These are phyloP conservation scores for Claviceps cyperi DNA, from an alignment of 2,329 filamentous ascomycete species.

Conservation along the genomic window DNA sequence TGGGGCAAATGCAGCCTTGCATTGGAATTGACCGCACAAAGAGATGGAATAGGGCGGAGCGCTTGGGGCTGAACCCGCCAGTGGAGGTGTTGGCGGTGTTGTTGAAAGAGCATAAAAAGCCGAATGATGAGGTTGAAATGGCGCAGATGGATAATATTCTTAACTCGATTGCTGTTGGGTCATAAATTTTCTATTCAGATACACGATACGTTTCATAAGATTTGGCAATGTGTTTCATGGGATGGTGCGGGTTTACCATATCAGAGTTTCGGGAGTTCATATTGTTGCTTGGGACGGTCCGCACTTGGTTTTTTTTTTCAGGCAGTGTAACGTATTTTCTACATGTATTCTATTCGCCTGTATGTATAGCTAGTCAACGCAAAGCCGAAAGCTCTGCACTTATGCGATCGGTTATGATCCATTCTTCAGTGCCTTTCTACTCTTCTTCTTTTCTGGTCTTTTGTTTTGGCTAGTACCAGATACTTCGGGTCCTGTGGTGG, in stretches of 20 bases:
- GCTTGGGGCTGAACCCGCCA: slow-evolving; percentile 71
- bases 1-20: slow-evolving; percentile 50
- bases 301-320: not conserved
- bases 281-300: not conserved
- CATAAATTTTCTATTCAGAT: slow-evolving; percentile 10
- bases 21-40: slow-evolving; percentile 69
- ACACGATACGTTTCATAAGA: slow-evolving; percentile 1
- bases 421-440: not conserved
- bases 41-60: slow-evolving; percentile 77
- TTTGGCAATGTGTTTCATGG: not conserved
- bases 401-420: not conserved
- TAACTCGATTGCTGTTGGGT: slow-evolving; percentile 31
- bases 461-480: slow-evolving; percentile 58
- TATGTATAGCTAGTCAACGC: not conserved
- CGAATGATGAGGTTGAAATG: slow-evolving; percentile 39
- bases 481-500: slow-evolving; percentile 82
- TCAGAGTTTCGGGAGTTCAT: not conserved
- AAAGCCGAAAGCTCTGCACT: not conserved
- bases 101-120: slow-evolving; percentile 51
- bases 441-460: not conserved
- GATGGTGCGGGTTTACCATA: not conserved
- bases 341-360: not conserved
- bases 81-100: slow-evolving; percentile 82
- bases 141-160: slow-evolving; percentile 62
- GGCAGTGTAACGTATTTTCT: not conserved